Base-by-base conservation (phyloP, 169 alveolate genomes). In the Plasmodium relictum region DNA sequence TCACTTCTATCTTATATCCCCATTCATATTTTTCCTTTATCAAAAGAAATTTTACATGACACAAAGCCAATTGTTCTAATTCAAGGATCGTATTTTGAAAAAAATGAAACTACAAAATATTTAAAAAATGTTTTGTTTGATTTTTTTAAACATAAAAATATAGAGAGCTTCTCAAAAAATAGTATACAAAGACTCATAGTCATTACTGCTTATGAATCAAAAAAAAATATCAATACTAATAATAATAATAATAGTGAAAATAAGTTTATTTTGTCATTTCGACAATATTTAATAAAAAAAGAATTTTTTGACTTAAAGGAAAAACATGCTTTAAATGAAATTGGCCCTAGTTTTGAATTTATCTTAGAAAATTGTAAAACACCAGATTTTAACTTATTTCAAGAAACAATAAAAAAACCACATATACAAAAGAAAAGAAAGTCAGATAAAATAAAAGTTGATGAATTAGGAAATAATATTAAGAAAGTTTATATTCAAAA, bases 281-380 rank as follows among this genome's bases (percentile, higher is more conserved):
- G 74, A 6, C 89, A 76, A 24, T 76, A 76, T 20, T 39, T 76
- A 14, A 37, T 76, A 7, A 42, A 24, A 39, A 76, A 76, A 54
- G 89, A 22, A 45, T n/a, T 54, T 14, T 54, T 62, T 42, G 14
- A 6, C 3, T 14, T 39, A 50, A 22, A 54, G 37, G 58, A 48
- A 22, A 37, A 69, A 18, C 58, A 63, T 10, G 18, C 12, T 0
- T 16, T 76, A 24, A 69, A 76, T 20, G 89, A 76, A 31, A 39
- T 76, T 2, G 89, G 89, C 14, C 89, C 89, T 0, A 70, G 89
- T 6, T 76, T 76, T 69, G 66, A 61, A 26, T 76, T 76, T 3
- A 58, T 48, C 2, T 1, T 76, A 16, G 76, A 76, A 14, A 45
- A 62, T 10, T 26, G 24, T 50, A 50, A 76, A 41, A 56, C n/a